Conservation (phyloP, 1,139 yeast species). For the Geotrichum siamense region DNA sequence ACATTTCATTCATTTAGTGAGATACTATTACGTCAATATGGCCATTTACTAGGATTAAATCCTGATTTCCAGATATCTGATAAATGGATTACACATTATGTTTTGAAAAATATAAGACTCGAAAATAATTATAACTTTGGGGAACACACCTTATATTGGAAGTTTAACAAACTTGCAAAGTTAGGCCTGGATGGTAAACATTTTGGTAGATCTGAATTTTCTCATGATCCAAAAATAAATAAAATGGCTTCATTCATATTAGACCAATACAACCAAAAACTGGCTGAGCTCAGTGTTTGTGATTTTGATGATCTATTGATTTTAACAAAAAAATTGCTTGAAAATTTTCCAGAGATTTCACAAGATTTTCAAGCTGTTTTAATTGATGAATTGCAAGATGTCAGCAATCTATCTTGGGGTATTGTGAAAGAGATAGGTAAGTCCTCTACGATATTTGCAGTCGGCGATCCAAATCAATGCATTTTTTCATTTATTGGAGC, state of each 20-base stretch:
- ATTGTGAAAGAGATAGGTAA: constrained; percentile 3
- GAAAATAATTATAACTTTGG: background rate
- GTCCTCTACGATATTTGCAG: constrained; percentile 36
- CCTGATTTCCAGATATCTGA: constrained; percentile 51
- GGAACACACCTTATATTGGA: too few relatives aligned
- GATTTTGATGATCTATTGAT: constrained; percentile 63
- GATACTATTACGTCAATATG: constrained; percentile 50
- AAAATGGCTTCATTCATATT: background rate
- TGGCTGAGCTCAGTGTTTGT: constrained; percentile 6
- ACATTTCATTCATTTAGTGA: constrained; percentile 81
- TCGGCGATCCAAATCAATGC: constrained; percentile 95
- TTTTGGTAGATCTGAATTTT: background rate
- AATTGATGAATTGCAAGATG: constrained; percentile 78
- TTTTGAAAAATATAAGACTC: constrained; percentile 31
- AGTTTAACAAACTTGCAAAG: background rate
- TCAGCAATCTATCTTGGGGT: constrained; percentile 14
- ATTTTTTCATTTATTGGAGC: constrained; percentile 84
- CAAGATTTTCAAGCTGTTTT: constrained; percentile 58
- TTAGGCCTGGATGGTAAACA: background rate
- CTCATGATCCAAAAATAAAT: background rate
- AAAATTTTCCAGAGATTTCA: constrained; percentile 42
- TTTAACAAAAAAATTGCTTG: constrained; percentile 46
- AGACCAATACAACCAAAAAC: constrained; percentile 14
- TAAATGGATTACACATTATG: constrained; percentile 51
- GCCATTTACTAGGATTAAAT: constrained; percentile 44